phyloP scores from a whole-genome alignment of 192 early-diverging fungal species.

The Helicostylum pulchrum region DNA sequence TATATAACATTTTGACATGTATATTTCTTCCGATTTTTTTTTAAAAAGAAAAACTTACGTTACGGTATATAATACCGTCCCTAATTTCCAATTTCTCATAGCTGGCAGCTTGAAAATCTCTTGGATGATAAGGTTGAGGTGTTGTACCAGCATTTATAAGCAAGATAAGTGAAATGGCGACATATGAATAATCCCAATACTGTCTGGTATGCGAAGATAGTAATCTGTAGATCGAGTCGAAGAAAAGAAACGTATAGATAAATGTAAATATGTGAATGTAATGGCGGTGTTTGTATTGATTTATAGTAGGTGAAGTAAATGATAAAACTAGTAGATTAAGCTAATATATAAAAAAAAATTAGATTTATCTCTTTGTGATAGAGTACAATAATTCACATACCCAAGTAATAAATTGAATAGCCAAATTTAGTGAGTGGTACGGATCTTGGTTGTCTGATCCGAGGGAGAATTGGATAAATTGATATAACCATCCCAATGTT shows the following conservation, averaged over 20 bases:
- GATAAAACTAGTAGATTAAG: background rate
- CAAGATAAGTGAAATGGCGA: background rate
- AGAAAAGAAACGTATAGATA: background rate
- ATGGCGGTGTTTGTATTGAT: slow-evolving; percentile 3
- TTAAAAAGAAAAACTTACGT: slow-evolving; percentile 11
- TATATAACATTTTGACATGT: too few species aligned
- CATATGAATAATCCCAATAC: background rate
- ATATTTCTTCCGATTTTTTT: background rate
- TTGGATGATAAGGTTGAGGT: slow-evolving; percentile 14
- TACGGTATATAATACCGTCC: slow-evolving; percentile 15
- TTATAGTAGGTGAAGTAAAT: slow-evolving; percentile 3
- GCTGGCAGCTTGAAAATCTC: background rate
- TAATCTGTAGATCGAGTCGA: slow-evolving; percentile 8
- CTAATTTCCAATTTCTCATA: slow-evolving; percentile 8
- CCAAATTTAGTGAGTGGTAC: background rate
- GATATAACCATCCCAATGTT: slow-evolving; percentile 1
- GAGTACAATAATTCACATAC: background rate
- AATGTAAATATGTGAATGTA: background rate
- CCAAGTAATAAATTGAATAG: background rate
- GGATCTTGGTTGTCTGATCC: background rate
- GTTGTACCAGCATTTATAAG: background rate
- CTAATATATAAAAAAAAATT: slow-evolving; percentile 2
- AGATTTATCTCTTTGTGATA: background rate
- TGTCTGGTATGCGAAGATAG: background rate
- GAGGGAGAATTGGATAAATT: background rate